Percentiles rank a stretch among this genome's conserved stretches.
Evolutionary conservation across 2,329 filamentous ascomycete species (phyloP).

Genomic region (Pseudocercospora fijiensis): DNA sequence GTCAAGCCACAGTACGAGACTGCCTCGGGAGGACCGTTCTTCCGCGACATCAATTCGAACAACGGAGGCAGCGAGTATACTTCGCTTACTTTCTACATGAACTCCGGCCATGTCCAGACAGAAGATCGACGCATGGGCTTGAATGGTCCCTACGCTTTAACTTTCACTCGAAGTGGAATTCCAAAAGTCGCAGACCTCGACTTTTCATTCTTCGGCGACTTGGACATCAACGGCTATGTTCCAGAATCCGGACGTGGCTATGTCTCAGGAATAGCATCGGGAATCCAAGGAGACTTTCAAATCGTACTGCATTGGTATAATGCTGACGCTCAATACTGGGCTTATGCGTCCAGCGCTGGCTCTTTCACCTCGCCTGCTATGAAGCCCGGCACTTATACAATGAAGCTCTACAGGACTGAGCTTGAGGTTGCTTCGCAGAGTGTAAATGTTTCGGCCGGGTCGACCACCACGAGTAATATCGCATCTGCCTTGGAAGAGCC

Average conservation of each 20-base stretch:
- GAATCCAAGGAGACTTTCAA: constrained; percentile 54
- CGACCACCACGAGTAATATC: constrained; percentile 52
- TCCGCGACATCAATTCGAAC: constrained; percentile 63
- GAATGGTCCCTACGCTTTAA: constrained; percentile 64
- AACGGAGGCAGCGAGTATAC: constrained; percentile 56
- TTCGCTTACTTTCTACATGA: constrained; percentile 67
- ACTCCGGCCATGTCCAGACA: constrained; percentile 63
- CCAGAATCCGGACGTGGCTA: constrained; percentile 56
- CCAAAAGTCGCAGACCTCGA: constrained; percentile 51
- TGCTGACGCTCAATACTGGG: constrained; percentile 63
- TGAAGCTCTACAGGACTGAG: constrained; percentile 63
- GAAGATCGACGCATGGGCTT: constrained; percentile 62
- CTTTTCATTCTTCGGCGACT: constrained; percentile 59
- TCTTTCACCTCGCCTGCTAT: constrained; percentile 64
- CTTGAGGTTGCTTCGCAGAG: constrained; percentile 54
- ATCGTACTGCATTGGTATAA: constrained; percentile 67
- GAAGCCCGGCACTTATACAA: constrained; percentile 68
- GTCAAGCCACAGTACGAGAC: constrained; percentile 59
- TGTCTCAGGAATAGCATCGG: constrained; percentile 61
- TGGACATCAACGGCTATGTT: constrained; percentile 60
- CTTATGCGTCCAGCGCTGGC: constrained; percentile 54
- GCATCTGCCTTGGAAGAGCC: constrained; percentile 50
- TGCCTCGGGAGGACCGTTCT: constrained; percentile 65
- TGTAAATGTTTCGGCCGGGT: constrained; percentile 54
- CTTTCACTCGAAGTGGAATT: constrained; percentile 59